Evolutionary conservation across 352 stramenopile species (phyloP).

Genomic region (Globisporangium rhizosaccharum): DNA sequence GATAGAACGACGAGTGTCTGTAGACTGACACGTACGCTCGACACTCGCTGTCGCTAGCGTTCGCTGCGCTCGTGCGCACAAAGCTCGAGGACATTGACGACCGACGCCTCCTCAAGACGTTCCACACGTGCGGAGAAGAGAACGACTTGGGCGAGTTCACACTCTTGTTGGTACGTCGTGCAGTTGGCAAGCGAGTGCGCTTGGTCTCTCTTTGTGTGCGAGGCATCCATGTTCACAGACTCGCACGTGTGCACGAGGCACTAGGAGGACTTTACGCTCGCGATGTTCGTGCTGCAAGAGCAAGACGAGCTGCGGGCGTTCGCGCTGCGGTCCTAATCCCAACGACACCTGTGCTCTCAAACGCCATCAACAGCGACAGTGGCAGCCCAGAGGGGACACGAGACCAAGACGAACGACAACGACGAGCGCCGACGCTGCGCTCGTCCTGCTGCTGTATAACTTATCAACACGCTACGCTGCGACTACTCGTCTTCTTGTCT

Average conservation of each 20-base stretch:
- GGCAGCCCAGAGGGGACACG: too few species aligned
- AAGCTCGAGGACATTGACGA: constrained; percentile 48
- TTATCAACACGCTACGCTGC: constrained; percentile 1
- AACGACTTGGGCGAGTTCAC: constrained; percentile 76
- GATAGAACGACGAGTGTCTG: neutral
- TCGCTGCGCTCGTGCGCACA: constrained; percentile 47
- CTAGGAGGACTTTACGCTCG: constrained; percentile 63
- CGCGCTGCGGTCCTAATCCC: constrained; percentile 7
- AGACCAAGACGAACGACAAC: neutral
- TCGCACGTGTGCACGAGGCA: constrained; percentile 4
- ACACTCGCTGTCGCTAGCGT: constrained; percentile 22
- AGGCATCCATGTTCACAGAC: neutral
- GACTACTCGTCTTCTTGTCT: neutral
- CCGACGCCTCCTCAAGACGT: constrained; percentile 56
- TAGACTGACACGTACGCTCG: neutral
- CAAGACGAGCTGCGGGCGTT: constrained; percentile 37
- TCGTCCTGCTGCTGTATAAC: constrained; percentile 2
- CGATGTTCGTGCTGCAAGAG: constrained; percentile 57
- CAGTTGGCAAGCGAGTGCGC: too few species aligned
- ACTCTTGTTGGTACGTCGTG: constrained; percentile 37
- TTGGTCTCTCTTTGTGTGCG: too few species aligned
- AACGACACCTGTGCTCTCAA: neutral
- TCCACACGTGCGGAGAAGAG: constrained; percentile 73
- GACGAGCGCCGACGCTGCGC: too few species aligned
- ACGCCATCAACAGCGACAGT: too few species aligned